Percentiles rank a stretch among this genome's conserved stretches.
These are phyloP conservation scores for Saturnispora diversa DNA, from an alignment of 805 yeast species.

Conservation along the genomic window DNA sequence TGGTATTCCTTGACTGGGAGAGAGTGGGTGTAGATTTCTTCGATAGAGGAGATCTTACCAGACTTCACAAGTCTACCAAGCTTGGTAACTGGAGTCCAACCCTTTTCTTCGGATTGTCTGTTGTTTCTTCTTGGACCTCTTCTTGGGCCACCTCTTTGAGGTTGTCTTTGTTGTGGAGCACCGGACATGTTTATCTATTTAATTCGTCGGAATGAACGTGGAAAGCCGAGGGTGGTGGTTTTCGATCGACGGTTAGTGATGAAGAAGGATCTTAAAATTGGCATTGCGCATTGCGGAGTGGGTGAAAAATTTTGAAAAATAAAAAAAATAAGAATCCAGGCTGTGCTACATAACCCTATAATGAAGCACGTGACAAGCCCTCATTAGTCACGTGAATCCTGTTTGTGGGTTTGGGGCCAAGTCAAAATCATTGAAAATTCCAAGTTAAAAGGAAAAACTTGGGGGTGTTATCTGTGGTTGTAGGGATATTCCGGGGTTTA, in stretches of 20 bases:
- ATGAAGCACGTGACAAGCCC: not conserved
- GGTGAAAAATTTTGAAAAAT: not conserved
- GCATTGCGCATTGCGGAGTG: not conserved
- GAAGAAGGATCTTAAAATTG: conserved; percentile 3
- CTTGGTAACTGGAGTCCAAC: conserved; percentile 99
- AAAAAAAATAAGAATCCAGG: not conserved
- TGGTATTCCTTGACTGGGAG: conserved; percentile 99
- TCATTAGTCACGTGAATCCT: no score
- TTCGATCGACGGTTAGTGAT: conserved; percentile 43
- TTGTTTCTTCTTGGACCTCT: conserved; percentile 58
- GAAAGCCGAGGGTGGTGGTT: conserved; percentile 65
- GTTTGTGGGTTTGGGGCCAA: no score
- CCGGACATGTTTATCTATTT: conserved; percentile 35
- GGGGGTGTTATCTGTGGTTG: not conserved
- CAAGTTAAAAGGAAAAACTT: no score
- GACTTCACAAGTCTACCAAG: conserved; percentile 99
- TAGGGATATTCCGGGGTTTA: no score
- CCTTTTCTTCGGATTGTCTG: conserved; percentile 91
- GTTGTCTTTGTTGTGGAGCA: conserved; percentile 30
- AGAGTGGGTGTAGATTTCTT: conserved; percentile 98
- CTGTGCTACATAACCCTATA: no score
- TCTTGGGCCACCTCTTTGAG: conserved; percentile 44
- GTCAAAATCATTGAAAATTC: not conserved
- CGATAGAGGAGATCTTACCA: conserved; percentile 92
- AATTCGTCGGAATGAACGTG: conserved; percentile 55